Evolutionary conservation across 257 asterid species (phyloP).

Genomic region (Cordia subcordata): DNA sequence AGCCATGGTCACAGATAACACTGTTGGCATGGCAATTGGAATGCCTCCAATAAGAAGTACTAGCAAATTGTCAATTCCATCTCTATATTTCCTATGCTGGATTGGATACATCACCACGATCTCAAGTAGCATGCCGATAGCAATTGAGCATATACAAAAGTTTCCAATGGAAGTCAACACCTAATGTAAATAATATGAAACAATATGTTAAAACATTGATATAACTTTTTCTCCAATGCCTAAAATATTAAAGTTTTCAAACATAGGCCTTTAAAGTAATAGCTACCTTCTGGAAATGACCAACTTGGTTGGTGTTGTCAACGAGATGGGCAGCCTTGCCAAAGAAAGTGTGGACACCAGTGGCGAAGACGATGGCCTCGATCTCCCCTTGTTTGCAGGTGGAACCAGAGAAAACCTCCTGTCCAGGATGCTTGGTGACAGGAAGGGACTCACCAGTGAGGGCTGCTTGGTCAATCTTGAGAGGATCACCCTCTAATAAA

Average conservation of each 20-base stretch:
- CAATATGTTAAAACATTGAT: too few relatives aligned
- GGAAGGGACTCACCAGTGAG: conserved; percentile 13
- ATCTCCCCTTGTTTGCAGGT: conserved; percentile 8
- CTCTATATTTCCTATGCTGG: conserved; percentile 61
- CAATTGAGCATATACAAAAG: conserved; percentile 90
- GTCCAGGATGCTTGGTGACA: conserved; percentile 1
- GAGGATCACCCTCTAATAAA: conserved; percentile 10
- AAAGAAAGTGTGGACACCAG: conserved; percentile 13
- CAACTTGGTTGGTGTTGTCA: conserved; percentile 12
- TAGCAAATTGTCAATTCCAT: conserved; percentile 79
- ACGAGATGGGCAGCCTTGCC: conserved; percentile 14
- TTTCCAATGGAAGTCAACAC: conserved; percentile 86
- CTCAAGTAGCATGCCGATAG: conserved; percentile 72
- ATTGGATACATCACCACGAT: conserved; percentile 77
- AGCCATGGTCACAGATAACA: conserved; percentile 91
- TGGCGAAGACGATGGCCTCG: conserved; percentile 9
- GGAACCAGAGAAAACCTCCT: conserved; percentile 9
- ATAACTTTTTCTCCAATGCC: background rate
- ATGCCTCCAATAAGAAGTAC: conserved; percentile 94
- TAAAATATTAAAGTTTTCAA: too few relatives aligned
- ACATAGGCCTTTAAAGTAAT: too few relatives aligned
- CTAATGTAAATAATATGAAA: conserved; percentile 16
- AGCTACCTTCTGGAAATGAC: conserved; percentile 2
- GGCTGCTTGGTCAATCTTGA: conserved; percentile 9
- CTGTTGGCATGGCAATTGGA: conserved; percentile 96